phyloP scores from a whole-genome alignment of 306 rosid species.

The Cucumis hystrix region DNA sequence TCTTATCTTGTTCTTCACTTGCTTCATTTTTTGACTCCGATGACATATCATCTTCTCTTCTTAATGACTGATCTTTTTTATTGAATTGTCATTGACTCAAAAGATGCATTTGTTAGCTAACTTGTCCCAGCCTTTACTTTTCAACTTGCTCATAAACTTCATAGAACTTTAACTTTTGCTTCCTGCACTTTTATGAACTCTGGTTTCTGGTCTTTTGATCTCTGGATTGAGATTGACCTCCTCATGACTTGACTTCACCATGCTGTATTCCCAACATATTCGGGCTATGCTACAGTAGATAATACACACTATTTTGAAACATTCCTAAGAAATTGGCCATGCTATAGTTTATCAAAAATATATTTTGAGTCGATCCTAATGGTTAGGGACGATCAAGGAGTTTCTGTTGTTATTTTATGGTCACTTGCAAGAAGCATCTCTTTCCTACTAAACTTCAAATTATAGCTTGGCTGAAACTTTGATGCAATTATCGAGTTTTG shows the following conservation, averaged over 20 bases:
- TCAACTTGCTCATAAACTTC: no score
- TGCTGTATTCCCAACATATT: not conserved
- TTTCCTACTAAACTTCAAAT: not conserved
- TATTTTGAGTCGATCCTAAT: not conserved
- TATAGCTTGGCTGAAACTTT: not conserved
- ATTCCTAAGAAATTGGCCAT: not conserved
- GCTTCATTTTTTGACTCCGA: no score
- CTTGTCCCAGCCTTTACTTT: no score
- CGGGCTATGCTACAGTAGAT: not conserved
- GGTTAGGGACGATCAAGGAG: not conserved
- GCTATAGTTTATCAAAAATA: not conserved
- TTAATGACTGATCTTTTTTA: no score
- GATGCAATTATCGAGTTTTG: constrained; percentile 1
- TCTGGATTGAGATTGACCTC: not conserved
- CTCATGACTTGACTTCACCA: not conserved
- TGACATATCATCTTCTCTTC: no score
- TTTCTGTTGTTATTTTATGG: not conserved
- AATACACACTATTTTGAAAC: not conserved
- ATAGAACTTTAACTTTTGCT: no score
- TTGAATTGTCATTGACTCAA: no score
- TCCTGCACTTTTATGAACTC: not conserved
- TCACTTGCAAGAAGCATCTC: not conserved
- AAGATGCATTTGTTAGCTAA: no score
- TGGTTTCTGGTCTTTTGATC: not conserved
- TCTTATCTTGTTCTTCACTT: no score